Evolutionary conservation across 345 rosid species (phyloP), one percentile per base, ranked within the genome.

Genomic region (Euclidium syriacum): DNA sequence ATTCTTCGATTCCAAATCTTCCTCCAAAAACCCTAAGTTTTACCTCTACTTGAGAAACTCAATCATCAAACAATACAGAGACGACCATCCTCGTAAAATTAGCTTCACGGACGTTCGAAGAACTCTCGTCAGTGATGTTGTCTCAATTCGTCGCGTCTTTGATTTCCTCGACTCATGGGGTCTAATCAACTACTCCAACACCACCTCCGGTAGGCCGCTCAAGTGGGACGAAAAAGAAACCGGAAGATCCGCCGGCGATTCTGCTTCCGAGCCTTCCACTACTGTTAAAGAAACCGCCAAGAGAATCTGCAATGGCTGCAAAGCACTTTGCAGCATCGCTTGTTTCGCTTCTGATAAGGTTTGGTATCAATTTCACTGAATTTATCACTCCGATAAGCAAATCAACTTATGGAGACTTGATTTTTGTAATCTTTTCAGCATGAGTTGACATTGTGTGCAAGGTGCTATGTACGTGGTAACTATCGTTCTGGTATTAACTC

Each of bases 111-210:
- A 89, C 44, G 90, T 78, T 33, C 67, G 97, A 72, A 83, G 80
- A 81, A 79, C 78, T 5, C 86, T 90, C 9, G 88, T 90, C 2
- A 85, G 87, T 0, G 99, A 94, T 17, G 99, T 85, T 17, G 96
- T 87, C 17, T 94, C 99, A 17, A 80, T 90, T 60, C 87, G 94
- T 17, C 83, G 94, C 77, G 95, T 94, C 32, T 94, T 87, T 51
- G 97, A 94, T 77, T 90, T 94, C 66, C 75, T 94, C 24, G 99
- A 94, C 15, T 66, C 82, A 0, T 90, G 99, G 99, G 97, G 96
- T 4, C 79, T 92, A 67, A 66, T 94, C 50, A 94, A 94, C 64
- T 87, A 80, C 68, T 55, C 84, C 12, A 67, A 82, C 41, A 52
- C 86, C 19, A 38, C 72, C 11, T 41, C 77, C 20, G 77, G 51